Evolutionary conservation across 345 rosid species (phyloP), one percentile per base, ranked within the genome.

Genomic region (Mallotus nudiflorus): DNA sequence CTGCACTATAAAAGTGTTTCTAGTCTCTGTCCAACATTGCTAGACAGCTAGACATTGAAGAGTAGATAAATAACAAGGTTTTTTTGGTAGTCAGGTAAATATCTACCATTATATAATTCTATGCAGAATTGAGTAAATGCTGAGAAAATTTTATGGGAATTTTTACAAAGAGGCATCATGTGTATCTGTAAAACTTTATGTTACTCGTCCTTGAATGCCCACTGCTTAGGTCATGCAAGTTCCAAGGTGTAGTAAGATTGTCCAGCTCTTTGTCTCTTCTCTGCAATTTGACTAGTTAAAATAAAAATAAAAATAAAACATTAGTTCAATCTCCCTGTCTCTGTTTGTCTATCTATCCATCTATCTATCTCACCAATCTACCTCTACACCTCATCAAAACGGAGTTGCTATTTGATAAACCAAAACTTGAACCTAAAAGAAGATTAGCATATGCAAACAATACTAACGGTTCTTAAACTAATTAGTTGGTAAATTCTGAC

Each of bases 31-130:
- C 79, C 70, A 73, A 40, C 77, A 60, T 37, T 10, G 65, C 45
- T 73, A 83, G 89, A 83, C 81, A 56, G 86, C 69, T 83, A 81
- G 87, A 59, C 81, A 64, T 81, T 81, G 87, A 85, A 81, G 78
- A 81, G 84, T 75, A 71, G 88, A 75, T 78, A 72, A 16, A 64
- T 33, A 33, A 33, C 13, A 6, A 6, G 37, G 80, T 73, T 60
- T 80, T 70, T 81, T 74, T 57, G 73, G 81, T 73, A 46, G 67
- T 67, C 73, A 24, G 74, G 55, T 77, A 58, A 71, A 70, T 73
- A 49, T 63, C 76, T 63, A 73, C 68, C 56, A 51, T 42, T 33
- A 46, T 29, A 9, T 5, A 59, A 14, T 53, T 14, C 39, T 70
- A 73, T 53, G 73, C 65, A 29, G 55, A 44, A 55, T 42, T 40